Evolutionary conservation across 495 filamentous ascomycete genomes (phyloP).

Genomic region (Aspergillus baeticus): DNA sequence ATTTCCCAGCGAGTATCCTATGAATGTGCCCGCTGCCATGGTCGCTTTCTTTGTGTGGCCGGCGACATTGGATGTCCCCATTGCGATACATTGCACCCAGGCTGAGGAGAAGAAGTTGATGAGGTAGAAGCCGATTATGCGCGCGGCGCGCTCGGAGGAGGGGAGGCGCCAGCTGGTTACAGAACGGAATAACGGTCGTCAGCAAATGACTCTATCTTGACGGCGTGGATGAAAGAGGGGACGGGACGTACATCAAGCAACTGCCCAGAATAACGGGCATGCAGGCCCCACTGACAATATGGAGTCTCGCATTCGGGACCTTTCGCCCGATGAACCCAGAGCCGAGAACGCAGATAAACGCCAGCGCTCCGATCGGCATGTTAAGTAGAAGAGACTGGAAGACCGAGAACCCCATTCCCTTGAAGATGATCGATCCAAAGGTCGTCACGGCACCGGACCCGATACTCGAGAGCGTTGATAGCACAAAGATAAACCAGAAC

Average conservation of each 20-base stretch:
- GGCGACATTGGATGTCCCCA: slow-evolving; percentile 6
- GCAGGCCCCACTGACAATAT: slow-evolving; percentile 5
- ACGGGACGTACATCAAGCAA: slow-evolving; percentile 5
- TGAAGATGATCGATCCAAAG: slow-evolving; percentile 11
- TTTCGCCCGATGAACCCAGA: slow-evolving; percentile 11
- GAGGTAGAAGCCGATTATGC: slow-evolving; percentile 11
- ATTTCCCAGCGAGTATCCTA: slow-evolving; percentile 9
- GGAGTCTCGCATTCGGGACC: slow-evolving; percentile 6
- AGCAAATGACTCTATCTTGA: too few relatives aligned
- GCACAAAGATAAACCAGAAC: slow-evolving; percentile 14
- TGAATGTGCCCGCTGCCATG: slow-evolving; percentile 7
- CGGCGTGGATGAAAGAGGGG: background rate
- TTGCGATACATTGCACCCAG: slow-evolving; percentile 13
- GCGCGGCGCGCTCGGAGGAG: background rate
- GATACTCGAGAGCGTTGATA: slow-evolving; percentile 1
- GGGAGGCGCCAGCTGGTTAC: slow-evolving; percentile 11
- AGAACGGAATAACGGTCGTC: too few relatives aligned
- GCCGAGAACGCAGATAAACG: slow-evolving; percentile 4
- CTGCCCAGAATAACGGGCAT: slow-evolving; percentile 11
- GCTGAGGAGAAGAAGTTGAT: slow-evolving; percentile 14
- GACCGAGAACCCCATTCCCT: slow-evolving; percentile 9
- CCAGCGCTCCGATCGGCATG: slow-evolving; percentile 12
- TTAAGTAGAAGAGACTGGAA: slow-evolving; percentile 10
- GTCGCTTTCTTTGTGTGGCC: slow-evolving; percentile 12
- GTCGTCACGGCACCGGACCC: slow-evolving; percentile 5